Percentiles rank a stretch among this genome's conserved stretches.
These are phyloP conservation scores for Atkinsonella texensis DNA, from an alignment of 2,329 filamentous ascomycete species.

Conservation along the genomic window DNA sequence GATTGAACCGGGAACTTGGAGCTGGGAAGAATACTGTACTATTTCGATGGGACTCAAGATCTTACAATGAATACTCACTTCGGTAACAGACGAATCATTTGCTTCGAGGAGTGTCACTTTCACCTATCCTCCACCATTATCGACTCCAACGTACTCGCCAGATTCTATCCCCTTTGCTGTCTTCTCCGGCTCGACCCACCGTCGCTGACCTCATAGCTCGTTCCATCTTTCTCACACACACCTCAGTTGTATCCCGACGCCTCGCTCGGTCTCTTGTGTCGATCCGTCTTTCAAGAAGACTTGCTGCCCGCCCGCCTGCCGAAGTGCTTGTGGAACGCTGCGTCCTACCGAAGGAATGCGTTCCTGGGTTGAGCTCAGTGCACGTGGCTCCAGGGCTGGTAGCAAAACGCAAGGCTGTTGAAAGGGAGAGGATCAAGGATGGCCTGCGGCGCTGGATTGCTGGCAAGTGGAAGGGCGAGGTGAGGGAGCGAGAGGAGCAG, in stretches of 20 bases:
- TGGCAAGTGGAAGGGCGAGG: constrained; percentile 41
- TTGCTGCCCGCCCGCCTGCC: constrained; percentile 47
- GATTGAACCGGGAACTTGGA: too few species aligned
- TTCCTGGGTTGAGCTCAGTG: constrained; percentile 29
- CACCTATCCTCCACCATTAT: constrained; percentile 52
- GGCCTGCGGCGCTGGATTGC: constrained; percentile 53
- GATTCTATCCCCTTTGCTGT: constrained; percentile 42
- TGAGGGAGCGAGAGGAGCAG: constrained; percentile 35
- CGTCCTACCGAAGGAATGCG: constrained; percentile 54
- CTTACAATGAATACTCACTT: neutral
- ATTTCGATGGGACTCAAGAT: neutral
- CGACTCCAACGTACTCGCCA: constrained; percentile 46
- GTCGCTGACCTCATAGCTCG: constrained; percentile 49
- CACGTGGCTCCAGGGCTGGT: constrained; percentile 48
- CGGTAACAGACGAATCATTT: constrained; percentile 43
- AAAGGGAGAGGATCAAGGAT: constrained; percentile 57
- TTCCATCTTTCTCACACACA: constrained; percentile 55
- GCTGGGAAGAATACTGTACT: too few species aligned
- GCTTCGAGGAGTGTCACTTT: constrained; percentile 48
- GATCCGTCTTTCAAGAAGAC: constrained; percentile 51
- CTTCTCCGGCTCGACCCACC: constrained; percentile 44
- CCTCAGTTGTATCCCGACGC: constrained; percentile 50
- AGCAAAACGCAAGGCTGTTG: constrained; percentile 49
- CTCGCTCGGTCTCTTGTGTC: constrained; percentile 52
- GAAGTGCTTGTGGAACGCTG: constrained; percentile 49